Evolutionary conservation across 1,139 yeast genomes (phyloP).

Genomic region (Saccharomycopsis hybrid): DNA sequence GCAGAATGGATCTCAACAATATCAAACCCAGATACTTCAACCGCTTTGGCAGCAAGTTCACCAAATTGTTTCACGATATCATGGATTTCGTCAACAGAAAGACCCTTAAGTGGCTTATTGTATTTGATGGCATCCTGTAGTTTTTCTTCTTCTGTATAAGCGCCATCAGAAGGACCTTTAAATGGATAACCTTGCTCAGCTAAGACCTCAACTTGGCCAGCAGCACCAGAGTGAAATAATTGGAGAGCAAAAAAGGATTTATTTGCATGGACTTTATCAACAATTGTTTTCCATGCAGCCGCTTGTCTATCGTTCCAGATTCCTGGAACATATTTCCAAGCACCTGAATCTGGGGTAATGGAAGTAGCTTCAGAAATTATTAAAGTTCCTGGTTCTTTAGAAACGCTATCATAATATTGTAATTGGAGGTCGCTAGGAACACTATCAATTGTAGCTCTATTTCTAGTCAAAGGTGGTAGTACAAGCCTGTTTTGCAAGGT

Average conservation of each 20-base stretch:
- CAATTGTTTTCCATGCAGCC: slow-evolving; percentile 33
- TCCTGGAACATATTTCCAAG: slow-evolving; percentile 40
- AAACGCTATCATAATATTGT: slow-evolving; percentile 33
- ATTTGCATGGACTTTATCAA: slow-evolving; percentile 32
- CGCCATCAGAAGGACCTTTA: slow-evolving; percentile 30
- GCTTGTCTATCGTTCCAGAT: slow-evolving; percentile 38
- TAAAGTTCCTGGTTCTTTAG: slow-evolving; percentile 33
- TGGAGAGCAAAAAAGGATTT: slow-evolving; percentile 32
- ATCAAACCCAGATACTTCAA: slow-evolving; percentile 47
- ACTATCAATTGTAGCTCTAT: slow-evolving; percentile 32
- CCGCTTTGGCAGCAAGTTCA: slow-evolving; percentile 34
- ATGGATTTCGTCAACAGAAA: slow-evolving; percentile 34
- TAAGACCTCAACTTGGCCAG: slow-evolving; percentile 26
- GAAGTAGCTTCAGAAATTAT: slow-evolving; percentile 34
- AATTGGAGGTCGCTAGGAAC: slow-evolving; percentile 25
- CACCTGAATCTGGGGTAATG: slow-evolving; percentile 25
- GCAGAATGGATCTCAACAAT: slow-evolving; percentile 65
- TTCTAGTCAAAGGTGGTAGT: slow-evolving; percentile 48
- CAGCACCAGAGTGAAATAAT: slow-evolving; percentile 38
- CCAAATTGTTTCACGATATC: slow-evolving; percentile 31
- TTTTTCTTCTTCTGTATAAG: slow-evolving; percentile 31
- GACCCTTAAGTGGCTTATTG: slow-evolving; percentile 30
- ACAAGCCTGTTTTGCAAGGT: slow-evolving; percentile 38
- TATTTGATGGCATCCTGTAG: slow-evolving; percentile 30
- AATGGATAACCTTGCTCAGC: slow-evolving; percentile 28